Evolutionary conservation across 208 protist species (phyloP), one percentile per base, ranked within the genome.

Genomic region (Porcisia hertigi): DNA sequence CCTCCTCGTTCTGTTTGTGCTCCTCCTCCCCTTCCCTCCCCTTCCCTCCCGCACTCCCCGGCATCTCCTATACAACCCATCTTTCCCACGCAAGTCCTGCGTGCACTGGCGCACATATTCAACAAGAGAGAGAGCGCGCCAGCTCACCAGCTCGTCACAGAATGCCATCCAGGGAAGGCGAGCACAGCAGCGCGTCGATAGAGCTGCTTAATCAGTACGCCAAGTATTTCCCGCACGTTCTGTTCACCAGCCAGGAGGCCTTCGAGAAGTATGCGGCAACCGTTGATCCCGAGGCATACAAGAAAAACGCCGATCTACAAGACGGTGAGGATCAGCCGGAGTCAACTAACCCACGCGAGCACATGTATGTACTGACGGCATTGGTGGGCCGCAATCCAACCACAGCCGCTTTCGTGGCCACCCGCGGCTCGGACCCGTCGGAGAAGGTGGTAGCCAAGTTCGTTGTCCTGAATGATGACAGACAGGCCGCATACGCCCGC

Each of bases 391-490:
- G 90, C 57, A 96, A 96, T 79, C 88, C 89, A 4, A 94, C 92
- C 14, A 96, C 92, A 34, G 89, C 92, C 1, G 92, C 92, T n/a
- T 93, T 96, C 67, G 89, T 94, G 52, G 92, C 92, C 18, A 83
- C 83, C 16, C 89, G 89, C 47, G 89, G 89, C 39, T 96, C 92
- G 14, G 78, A 93, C 73, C 79, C 76, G 20, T 79, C 53, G 58
- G 81, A 88, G 58, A 91, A 90, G 78, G 92, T 96, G 23, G 90
- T 96, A 20, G 92, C 87, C 30, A 96, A 96, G 85, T 94, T 96
- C 78, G 87, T 96, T 53, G 91, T 90, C 82, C 84, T 96, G 43
- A 94, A 84, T 78, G 92, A 93, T 43, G 92, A 96, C 23, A 93
- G 92, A 76, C 92, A 96, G 75, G 84, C 92, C 14, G 70, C 84